Percentiles rank a stretch among this genome's conserved stretches.
Conservation (phyloP, 305 asterid genomes). For the Ilex paraguariensis region DNA sequence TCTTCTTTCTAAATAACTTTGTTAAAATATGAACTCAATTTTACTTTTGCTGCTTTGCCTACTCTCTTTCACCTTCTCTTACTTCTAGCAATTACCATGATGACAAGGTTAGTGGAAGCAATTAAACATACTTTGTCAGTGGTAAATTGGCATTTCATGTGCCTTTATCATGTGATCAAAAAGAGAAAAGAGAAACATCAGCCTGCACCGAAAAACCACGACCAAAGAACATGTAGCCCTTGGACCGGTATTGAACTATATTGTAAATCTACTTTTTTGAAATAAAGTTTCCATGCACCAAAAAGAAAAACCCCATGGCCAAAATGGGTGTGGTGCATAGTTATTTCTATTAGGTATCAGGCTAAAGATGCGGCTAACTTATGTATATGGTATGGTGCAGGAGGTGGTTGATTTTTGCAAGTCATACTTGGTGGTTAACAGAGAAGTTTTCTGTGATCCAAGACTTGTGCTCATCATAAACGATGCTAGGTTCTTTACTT, state of each 20-base stretch:
- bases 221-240: no score
- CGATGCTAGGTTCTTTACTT: conserved; percentile 65
- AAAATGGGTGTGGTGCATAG: no score
- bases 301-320: no score
- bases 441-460: conserved; percentile 69
- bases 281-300: no score
- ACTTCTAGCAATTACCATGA: not conserved
- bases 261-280: no score
- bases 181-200: no score
- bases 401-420: conserved; percentile 92
- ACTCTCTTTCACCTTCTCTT: not conserved
- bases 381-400: conserved; percentile 33
- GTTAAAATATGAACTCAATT: conserved; percentile 10
- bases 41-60: conserved; percentile 12
- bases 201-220: no score
- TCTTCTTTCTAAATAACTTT: not conserved
- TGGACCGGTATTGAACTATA: no score
- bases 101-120: not conserved
- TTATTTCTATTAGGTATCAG: no score
- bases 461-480: conserved; percentile 70
- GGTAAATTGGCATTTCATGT: no score
- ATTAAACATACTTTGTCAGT: not conserved
- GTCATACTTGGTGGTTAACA: conserved; percentile 68
- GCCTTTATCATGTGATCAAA: no score
- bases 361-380: not conserved